phyloP scores from a whole-genome alignment of 805 yeast species.

The Candida methanosorbosa region DNA sequence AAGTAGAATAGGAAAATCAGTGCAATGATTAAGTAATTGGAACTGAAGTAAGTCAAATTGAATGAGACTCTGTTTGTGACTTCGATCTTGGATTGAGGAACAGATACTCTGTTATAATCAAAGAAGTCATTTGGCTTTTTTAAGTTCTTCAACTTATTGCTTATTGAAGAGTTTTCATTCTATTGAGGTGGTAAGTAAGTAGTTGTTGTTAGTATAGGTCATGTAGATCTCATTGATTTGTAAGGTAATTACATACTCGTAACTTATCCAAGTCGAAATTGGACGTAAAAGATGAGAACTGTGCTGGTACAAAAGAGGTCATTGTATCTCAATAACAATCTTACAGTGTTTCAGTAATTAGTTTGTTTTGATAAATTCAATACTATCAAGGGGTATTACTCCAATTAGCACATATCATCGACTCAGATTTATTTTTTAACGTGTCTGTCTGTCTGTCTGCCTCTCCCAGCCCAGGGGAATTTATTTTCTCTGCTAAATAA shows the following conservation, averaged over 20 bases:
- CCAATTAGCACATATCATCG: too few relatives aligned
- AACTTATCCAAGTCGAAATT: constrained; percentile 24
- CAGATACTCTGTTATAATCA: constrained; percentile 74
- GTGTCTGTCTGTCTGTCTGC: too few relatives aligned
- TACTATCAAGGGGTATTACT: too few relatives aligned
- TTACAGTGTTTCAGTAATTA: too few relatives aligned
- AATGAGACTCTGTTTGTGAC: constrained; percentile 74
- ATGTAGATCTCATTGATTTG: too few relatives aligned
- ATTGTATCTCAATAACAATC: constrained; percentile 4
- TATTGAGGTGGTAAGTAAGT: constrained; percentile 1
- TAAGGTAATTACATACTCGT: too few relatives aligned
- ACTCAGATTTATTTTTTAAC: too few relatives aligned
- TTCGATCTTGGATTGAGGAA: constrained; percentile 78
- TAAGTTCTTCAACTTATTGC: constrained; percentile 55
- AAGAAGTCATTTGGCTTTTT: constrained; percentile 87
- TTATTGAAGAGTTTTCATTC: constrained; percentile 36
- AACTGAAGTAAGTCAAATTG: constrained; percentile 77
- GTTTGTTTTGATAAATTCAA: too few relatives aligned
- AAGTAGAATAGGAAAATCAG: constrained; percentile 32
- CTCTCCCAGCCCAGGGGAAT: too few relatives aligned
- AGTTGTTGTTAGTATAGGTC: not conserved
- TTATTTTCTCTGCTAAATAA: too few relatives aligned
- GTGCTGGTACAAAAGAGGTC: constrained; percentile 28
- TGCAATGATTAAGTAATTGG: constrained; percentile 73
- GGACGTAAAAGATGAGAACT: constrained; percentile 23